These are phyloP conservation scores for Fusarium duplospermum DNA, from an alignment of 2,329 filamentous ascomycete genomes.

Conservation along the genomic window DNA sequence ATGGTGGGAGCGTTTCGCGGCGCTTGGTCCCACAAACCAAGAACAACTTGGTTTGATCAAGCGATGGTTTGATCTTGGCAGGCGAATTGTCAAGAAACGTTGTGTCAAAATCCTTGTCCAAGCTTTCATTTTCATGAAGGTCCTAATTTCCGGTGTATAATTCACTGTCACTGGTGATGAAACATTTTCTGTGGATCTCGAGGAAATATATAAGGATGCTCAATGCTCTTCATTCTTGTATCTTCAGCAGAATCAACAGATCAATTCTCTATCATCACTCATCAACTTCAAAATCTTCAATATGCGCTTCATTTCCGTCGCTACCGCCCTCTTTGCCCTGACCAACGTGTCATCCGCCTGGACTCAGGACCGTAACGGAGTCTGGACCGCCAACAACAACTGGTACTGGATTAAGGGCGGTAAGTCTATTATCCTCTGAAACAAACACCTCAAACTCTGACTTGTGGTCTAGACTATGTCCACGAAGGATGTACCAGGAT, in stretches of 20 bases:
- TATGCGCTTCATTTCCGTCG: slow-evolving; percentile 4
- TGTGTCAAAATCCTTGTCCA: neutral
- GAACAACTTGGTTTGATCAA: neutral
- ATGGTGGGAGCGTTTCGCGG: neutral
- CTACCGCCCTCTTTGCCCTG: neutral
- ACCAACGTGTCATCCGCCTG: slow-evolving; percentile 2
- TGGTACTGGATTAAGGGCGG: slow-evolving; percentile 14
- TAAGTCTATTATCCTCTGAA: neutral
- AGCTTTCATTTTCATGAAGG: neutral
- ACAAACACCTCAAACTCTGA: neutral
- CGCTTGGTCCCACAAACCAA: neutral
- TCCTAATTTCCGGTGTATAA: neutral
- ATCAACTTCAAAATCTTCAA: neutral
- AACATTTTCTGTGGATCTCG: neutral
- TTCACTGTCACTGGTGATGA: neutral
- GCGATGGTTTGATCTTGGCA: neutral
- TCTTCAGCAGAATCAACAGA: neutral
- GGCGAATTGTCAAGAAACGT: neutral
- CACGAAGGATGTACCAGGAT: slow-evolving; percentile 7
- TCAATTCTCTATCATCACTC: neutral
- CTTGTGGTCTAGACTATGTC: neutral
- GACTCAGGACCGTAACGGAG: slow-evolving; percentile 10
- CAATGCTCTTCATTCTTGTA: neutral
- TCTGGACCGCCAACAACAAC: slow-evolving; percentile 19
- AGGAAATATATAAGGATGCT: neutral